Evolutionary conservation across 495 filamentous ascomycete genomes (phyloP).

Genomic region (Articulospora tetracladia): DNA sequence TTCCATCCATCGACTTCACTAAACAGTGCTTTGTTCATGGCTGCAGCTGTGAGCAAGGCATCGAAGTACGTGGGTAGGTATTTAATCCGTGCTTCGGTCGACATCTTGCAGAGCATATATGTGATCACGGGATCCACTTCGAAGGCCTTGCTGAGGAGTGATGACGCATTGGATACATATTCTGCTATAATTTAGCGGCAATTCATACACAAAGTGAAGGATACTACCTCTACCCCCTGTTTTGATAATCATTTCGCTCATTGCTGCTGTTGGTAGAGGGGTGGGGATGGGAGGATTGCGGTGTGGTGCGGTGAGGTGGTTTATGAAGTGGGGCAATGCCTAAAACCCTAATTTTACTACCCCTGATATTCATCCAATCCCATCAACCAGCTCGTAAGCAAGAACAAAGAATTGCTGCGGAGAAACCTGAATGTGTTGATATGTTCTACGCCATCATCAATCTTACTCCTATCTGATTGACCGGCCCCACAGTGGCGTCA

Average conservation of each 20-base stretch:
- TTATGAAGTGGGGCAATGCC: no score
- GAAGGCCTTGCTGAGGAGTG: background rate
- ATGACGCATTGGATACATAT: background rate
- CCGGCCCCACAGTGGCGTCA: no score
- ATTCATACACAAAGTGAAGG: background rate
- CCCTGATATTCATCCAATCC: no score
- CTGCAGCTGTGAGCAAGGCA: background rate
- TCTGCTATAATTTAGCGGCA: background rate
- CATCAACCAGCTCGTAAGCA: no score
- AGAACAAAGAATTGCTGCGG: no score
- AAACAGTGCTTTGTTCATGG: background rate
- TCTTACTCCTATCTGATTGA: no score
- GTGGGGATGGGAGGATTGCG: no score
- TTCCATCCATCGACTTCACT: background rate
- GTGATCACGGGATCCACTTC: background rate
- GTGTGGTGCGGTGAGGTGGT: no score
- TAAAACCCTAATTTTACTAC: no score
- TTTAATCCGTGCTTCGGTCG: background rate
- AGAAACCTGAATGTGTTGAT: no score
- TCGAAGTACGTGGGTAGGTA: background rate
- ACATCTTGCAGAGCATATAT: background rate
- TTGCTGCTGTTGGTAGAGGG: background rate
- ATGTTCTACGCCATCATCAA: no score
- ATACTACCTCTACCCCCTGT: background rate
- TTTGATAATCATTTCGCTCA: background rate